phyloP scores from a whole-genome alignment of 2,329 filamentous ascomycete species.

The Ophiostoma tasmaniense region DNA sequence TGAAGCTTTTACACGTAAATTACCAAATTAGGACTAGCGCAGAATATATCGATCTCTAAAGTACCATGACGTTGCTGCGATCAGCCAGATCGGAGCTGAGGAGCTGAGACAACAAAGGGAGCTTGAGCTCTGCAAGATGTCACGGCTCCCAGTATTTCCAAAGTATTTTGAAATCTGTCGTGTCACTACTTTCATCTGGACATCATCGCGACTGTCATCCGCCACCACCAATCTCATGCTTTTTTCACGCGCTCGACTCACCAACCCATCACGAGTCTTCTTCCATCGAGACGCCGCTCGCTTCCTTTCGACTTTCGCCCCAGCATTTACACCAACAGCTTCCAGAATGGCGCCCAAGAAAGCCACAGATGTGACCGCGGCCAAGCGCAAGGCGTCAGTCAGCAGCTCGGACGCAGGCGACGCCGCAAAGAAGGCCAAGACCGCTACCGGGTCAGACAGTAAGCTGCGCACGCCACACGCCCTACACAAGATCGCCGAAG shows the following conservation, averaged over 20 bases:
- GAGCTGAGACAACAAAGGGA: not conserved
- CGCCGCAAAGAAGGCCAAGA: conserved; percentile 4
- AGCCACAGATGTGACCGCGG: not conserved
- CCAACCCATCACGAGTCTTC: not conserved
- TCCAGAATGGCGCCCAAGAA: not conserved
- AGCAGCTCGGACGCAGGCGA: not conserved
- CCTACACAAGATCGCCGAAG: conserved; percentile 37
- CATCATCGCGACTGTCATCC: not conserved
- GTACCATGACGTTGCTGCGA: conserved; percentile 4
- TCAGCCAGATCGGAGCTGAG: not conserved
- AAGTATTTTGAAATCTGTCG: not conserved
- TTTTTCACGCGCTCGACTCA: not conserved
- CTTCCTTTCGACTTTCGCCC: not conserved
- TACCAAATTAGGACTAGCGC: not conserved
- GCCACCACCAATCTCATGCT: not conserved
- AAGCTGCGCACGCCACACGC: conserved; percentile 38
- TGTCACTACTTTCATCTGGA: not conserved
- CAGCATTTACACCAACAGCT: not conserved
- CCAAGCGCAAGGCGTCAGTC: conserved; percentile 5
- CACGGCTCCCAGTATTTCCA: not conserved
- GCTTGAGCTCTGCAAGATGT: not conserved
- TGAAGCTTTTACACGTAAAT: not conserved
- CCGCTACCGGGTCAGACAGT: not conserved
- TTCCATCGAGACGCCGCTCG: not conserved
- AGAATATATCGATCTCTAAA: not conserved